Percentiles rank a stretch among this genome's conserved stretches.
These are phyloP conservation scores for Penicillium sp. DNA, from an alignment of 2,329 filamentous ascomycete species.

Conservation along the genomic window DNA sequence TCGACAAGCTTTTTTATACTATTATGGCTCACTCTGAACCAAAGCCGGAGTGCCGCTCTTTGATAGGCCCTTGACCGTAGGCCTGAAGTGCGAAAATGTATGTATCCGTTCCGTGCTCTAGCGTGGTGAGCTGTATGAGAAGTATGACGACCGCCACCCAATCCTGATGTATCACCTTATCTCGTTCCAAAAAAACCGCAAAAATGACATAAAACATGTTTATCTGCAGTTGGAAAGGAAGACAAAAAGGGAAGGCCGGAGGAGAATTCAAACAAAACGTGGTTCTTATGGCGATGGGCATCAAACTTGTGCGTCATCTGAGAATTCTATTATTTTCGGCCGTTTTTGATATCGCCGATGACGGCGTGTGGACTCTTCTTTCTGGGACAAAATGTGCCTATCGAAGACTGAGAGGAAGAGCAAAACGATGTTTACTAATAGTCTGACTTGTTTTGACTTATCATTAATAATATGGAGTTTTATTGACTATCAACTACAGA, in stretches of 20 bases:
- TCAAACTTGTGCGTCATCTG: background rate
- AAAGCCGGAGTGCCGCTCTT: background rate
- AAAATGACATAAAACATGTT: background rate
- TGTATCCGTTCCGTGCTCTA: background rate
- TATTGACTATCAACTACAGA: too few species aligned
- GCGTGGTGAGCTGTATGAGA: conserved; percentile 2
- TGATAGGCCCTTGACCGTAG: background rate
- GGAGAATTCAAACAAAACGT: background rate
- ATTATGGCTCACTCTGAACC: background rate
- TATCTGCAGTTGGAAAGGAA: background rate
- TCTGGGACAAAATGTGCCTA: background rate
- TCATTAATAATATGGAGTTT: background rate
- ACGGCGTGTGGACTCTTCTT: background rate
- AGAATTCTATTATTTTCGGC: background rate
- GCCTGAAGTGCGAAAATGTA: background rate
- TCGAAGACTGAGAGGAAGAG: background rate
- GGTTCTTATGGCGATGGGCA: background rate
- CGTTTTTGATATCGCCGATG: background rate
- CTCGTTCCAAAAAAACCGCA: background rate
- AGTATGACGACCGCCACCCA: background rate
- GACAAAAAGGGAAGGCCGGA: background rate
- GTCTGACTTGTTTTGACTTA: background rate
- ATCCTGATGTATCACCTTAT: conserved; percentile 1
- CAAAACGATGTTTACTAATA: background rate
- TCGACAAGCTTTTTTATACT: background rate